phyloP scores from a whole-genome alignment of 176 grass and related monocot genomes.

The Elymus sibiricus region DNA sequence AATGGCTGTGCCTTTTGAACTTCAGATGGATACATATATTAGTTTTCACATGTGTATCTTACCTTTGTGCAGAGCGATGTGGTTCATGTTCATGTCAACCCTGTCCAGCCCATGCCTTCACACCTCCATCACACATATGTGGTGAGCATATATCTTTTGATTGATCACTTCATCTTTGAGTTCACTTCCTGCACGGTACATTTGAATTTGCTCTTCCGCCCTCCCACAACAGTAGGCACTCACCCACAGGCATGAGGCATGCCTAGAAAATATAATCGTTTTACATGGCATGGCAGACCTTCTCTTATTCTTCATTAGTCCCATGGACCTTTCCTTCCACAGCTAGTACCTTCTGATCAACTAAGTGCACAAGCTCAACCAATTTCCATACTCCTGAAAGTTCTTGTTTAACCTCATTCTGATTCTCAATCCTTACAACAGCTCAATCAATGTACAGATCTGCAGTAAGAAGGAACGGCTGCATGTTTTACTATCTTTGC shows the following conservation, averaged over 20 bases:
- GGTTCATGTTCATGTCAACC: constrained; percentile 85
- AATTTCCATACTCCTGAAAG: background rate
- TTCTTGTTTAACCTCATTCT: background rate
- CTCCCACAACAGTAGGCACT: background rate
- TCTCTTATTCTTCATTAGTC: constrained; percentile 1
- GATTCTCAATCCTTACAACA: background rate
- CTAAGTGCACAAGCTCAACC: background rate
- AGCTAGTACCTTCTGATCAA: background rate
- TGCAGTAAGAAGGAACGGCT: constrained; percentile 77
- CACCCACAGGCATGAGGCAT: too few species aligned
- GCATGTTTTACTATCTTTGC: constrained; percentile 64
- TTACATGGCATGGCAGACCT: background rate
- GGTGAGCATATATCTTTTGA: constrained; percentile 12
- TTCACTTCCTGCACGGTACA: background rate
- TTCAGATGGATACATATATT: background rate
- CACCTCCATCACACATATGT: constrained; percentile 57
- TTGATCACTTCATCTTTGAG: constrained; percentile 5
- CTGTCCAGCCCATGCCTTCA: constrained; percentile 71
- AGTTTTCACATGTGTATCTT: background rate
- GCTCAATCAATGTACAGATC: constrained; percentile 47
- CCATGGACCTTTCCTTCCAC: background rate
- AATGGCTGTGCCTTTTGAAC: constrained; percentile 19
- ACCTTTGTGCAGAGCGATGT: constrained; percentile 64
- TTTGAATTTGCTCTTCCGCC: background rate
- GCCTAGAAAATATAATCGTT: background rate